Evolutionary conservation across 306 rosid species (phyloP), one percentile per base, ranked within the genome.

Genomic region (Corylus avellana): DNA sequence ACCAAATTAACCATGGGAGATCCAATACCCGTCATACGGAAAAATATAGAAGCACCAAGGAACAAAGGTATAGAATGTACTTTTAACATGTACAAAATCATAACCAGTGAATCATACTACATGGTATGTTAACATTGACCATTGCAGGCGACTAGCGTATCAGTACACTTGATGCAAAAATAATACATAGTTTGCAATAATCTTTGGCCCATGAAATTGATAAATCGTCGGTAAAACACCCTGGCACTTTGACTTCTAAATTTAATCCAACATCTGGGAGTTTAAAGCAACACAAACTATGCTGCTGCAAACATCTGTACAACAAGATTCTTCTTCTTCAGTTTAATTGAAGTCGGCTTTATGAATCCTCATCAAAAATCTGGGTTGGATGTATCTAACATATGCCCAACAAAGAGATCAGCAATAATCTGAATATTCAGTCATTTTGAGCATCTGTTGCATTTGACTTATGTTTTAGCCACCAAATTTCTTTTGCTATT

Each of bases 381-480:
- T 0, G 17, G 72, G 27, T 68, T 42, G 53, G 10, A 48, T 46
- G 27, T 22, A 39, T 39, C 29, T 17, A 67, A 39, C 20, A 39
- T 37, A 67, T 18, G 50, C 20, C 72, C 16, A 18, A 44, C 16
- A 42, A 67, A 7, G 70, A 64, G 72, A 42, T 42, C 72, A n/a
- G 7, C 53, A 68, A 18, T 42, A 68, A 9, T 42, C 11, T 22
- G 20, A 3, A 37, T 67, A 37, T 67, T 17, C 72, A 68, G 71
- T 42, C 72, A 68, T 18, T 37, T 67, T 42, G 69, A 67, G 39
- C 59, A 74, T 64, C 76, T 47, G 69, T 56, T 73, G 29, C 73
- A 74, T 66, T 70, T 57, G 9, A 68, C 72, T 46, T 77, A 77
- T 74, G 59, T 83, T 53, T 49, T 9, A 59, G 62, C 71, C 4